Conservation (phyloP, 1,284 basidiomycete genomes). For the Tilletia walkeri region DNA sequence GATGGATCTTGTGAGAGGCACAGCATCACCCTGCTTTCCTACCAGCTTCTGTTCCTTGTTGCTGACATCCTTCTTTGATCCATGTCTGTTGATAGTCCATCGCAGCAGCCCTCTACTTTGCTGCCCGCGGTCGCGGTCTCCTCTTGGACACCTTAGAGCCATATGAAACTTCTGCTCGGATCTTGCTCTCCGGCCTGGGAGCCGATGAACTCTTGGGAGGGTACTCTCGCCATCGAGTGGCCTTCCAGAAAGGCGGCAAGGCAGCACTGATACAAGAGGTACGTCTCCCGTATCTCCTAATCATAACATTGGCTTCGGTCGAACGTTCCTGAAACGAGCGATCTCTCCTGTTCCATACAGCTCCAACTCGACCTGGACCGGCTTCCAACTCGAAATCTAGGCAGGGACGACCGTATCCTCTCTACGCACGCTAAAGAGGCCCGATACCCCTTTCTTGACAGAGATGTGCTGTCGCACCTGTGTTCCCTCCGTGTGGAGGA, state of each 20-base stretch:
- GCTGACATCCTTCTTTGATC: too few species aligned
- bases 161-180: constrained; percentile 74
- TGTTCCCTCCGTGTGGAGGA: constrained; percentile 71
- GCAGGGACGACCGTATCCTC: constrained; percentile 87
- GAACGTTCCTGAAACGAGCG: too few species aligned
- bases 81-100: constrained; percentile 64
- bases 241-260: constrained; percentile 59
- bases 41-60: neutral
- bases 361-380: constrained; percentile 88
- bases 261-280: constrained; percentile 75
- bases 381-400: constrained; percentile 83
- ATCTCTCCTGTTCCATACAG: constrained; percentile 58
- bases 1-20: constrained; percentile 10
- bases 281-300: constrained; percentile 26
- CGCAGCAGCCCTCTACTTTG: constrained; percentile 87
- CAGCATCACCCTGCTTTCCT: too few species aligned
- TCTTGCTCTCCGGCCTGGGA: constrained; percentile 86
- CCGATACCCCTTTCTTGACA: constrained; percentile 48
- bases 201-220: constrained; percentile 94
- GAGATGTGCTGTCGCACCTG: constrained; percentile 56
- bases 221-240: constrained; percentile 82
- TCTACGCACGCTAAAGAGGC: constrained; percentile 85
- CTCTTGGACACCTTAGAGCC: neutral
- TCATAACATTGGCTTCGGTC: too few species aligned
- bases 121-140: constrained; percentile 72